phyloP scores from a whole-genome alignment of 2,329 filamentous ascomycete species.

The Teratosphaeria epicoccoides region DNA sequence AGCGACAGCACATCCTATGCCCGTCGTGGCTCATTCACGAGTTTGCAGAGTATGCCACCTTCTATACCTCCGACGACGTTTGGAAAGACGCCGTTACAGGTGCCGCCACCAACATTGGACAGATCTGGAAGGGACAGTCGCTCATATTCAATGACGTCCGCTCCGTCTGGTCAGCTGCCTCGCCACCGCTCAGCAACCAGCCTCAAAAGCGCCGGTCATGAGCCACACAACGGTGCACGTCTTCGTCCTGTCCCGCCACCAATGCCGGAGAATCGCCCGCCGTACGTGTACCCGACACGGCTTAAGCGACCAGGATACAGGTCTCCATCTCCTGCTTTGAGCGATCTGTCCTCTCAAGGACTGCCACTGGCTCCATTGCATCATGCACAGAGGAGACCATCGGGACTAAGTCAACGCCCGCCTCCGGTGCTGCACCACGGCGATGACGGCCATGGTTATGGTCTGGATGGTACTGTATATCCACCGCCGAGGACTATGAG shows the following conservation, averaged over 20 bases:
- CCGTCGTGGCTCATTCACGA: slow-evolving; percentile 30
- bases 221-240: slow-evolving; percentile 18
- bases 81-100: slow-evolving; percentile 12
- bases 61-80: slow-evolving; percentile 23
- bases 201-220: slow-evolving; percentile 32
- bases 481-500: slow-evolving; percentile 17
- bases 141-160: slow-evolving; percentile 33
- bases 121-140: slow-evolving; percentile 27
- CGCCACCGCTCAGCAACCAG: slow-evolving; percentile 36
- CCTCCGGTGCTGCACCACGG: slow-evolving; percentile 21
- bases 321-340: slow-evolving; percentile 35
- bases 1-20: slow-evolving; percentile 20
- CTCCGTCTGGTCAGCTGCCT: slow-evolving; percentile 27
- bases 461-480: slow-evolving; percentile 16
- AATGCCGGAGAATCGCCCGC: slow-evolving; percentile 27
- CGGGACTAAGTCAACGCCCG: slow-evolving; percentile 17
- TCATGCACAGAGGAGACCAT: not conserved
- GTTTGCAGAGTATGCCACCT: slow-evolving; percentile 33
- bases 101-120: slow-evolving; percentile 14
- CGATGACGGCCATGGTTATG: slow-evolving; percentile 18
- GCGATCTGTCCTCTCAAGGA: slow-evolving; percentile 26
- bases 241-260: slow-evolving; percentile 24
- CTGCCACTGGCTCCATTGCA: slow-evolving; percentile 9
- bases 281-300: slow-evolving; percentile 33
- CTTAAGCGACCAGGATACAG: slow-evolving; percentile 33